Evolutionary conservation across 345 rosid genomes (phyloP), one percentile per base, ranked within the genome.

Genomic region (Eutrema yunnanense): DNA sequence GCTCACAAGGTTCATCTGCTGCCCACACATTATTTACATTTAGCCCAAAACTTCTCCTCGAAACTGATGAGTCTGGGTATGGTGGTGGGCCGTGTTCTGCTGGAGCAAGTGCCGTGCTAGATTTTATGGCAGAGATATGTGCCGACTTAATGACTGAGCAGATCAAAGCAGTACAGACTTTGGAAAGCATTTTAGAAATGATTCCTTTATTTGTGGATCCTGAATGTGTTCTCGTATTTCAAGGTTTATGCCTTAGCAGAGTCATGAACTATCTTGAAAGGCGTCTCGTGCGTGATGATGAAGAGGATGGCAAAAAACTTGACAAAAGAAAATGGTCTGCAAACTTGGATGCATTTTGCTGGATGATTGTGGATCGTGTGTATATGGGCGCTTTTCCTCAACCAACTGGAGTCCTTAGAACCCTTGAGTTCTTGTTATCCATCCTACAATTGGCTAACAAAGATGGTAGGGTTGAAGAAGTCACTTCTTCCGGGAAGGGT

Each of bases 11-110:
- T 16, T 67, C 81, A 40, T 75, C 84, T 9, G 64, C 84, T 69
- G 79, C 84, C 64, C 83, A 78, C 72, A 38, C 83, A 49, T 72
- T 79, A 30, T 85, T 84, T 56, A 64, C 85, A 47, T 80, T 93
- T 43, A 84, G 76, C 68, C 78, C 90, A 64, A 86, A 82, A 73
- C 67, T 84, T 65, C 93, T 93, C 27, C 81, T 87, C 41, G 96
- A 90, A 83, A 75, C 83, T 49, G 96, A 93, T 84, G 97, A 93
- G 66, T 83, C 87, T 79, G 96, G 98, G 52, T 93, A 87, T 65
- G 98, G 97, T 49, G 97, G 98, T 29, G 98, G 98, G 74, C 94
- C 96, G 46, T 93, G 94, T 81, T 90, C 94, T 78, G 97, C 96
- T 50, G 98, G 90, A 67, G 97, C 97, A 51, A 87, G 92, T 78